Percentiles rank a stretch among this genome's conserved stretches.
Evolutionary conservation across 2,329 filamentous ascomycete genomes (phyloP).

Genomic region (Ceratocystis variospora): DNA sequence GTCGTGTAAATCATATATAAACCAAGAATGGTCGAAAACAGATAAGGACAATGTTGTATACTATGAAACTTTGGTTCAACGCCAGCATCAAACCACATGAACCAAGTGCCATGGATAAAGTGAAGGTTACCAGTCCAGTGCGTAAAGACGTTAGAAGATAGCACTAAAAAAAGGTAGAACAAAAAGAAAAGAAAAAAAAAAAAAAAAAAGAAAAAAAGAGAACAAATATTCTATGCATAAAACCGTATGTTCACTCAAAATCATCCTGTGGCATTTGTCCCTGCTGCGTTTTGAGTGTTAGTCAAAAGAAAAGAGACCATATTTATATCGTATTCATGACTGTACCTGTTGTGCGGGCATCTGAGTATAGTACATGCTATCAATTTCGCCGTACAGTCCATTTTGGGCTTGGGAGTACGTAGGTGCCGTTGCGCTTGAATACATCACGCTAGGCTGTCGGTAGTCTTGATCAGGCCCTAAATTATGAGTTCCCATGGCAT

Average conservation of each 20-base stretch:
- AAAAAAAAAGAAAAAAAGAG: background rate
- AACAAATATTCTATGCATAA: background rate
- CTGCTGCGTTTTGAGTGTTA: constrained; percentile 23
- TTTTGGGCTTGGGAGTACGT: constrained; percentile 66
- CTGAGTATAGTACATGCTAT: constrained; percentile 74
- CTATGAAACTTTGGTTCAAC: background rate
- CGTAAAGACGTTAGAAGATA: background rate
- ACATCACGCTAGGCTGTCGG: constrained; percentile 59
- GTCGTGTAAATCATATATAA: background rate
- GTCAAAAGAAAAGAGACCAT: background rate
- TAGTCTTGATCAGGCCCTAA: constrained; percentile 64
- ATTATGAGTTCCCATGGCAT: constrained; percentile 47
- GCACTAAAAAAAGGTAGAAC: background rate
- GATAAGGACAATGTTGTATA: background rate
- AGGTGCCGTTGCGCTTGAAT: constrained; percentile 60
- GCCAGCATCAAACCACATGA: background rate
- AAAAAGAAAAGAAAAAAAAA: background rate
- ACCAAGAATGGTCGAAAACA: background rate
- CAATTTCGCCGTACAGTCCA: constrained; percentile 67
- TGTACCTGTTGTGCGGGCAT: constrained; percentile 74
- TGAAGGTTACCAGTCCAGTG: background rate
- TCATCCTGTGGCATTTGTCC: constrained; percentile 34
- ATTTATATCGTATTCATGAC: background rate
- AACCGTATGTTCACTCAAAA: constrained; percentile 28
- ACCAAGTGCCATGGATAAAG: background rate